Evolutionary conservation across 352 stramenopile species (phyloP).

Genomic region (Globisporangium nunn): DNA sequence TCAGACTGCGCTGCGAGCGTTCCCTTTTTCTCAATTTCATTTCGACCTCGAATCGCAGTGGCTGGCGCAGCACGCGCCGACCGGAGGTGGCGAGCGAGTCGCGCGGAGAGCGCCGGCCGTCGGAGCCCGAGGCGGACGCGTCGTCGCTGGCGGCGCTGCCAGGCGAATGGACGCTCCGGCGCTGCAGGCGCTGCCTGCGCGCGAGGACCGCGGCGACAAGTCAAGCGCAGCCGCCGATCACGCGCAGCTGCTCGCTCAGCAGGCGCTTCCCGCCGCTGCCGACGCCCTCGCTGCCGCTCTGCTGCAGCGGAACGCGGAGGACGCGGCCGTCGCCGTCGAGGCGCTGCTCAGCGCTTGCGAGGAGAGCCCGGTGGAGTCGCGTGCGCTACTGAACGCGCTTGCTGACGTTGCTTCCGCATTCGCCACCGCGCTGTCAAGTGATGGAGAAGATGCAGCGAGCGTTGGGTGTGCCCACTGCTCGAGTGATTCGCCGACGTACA

Average conservation of each 20-base stretch:
- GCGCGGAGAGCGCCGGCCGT: no score
- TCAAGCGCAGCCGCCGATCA: not conserved
- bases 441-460: not conserved
- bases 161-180: no score
- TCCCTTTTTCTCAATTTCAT: no score
- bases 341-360: constrained; percentile 2
- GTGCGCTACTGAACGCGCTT: constrained; percentile 3
- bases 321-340: constrained; percentile 19
- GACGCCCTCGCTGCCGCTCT: constrained; percentile 8
- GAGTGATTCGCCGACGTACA: no score
- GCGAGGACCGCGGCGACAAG: not conserved
- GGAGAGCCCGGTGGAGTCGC: not conserved
- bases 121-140: no score
- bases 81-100: no score
- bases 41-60: no score
- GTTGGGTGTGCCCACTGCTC: not conserved
- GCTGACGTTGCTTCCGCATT: constrained; percentile 2
- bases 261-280: not conserved
- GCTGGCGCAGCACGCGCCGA: no score
- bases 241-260: not conserved
- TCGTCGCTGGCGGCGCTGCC: no score
- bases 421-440: not conserved
- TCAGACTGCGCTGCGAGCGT: no score
- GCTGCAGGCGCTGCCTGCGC: no score
- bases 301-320: constrained; percentile 22